Evolutionary conservation across 1,284 basidiomycete genomes (phyloP).

Genomic region (Caloboletus firmus): DNA sequence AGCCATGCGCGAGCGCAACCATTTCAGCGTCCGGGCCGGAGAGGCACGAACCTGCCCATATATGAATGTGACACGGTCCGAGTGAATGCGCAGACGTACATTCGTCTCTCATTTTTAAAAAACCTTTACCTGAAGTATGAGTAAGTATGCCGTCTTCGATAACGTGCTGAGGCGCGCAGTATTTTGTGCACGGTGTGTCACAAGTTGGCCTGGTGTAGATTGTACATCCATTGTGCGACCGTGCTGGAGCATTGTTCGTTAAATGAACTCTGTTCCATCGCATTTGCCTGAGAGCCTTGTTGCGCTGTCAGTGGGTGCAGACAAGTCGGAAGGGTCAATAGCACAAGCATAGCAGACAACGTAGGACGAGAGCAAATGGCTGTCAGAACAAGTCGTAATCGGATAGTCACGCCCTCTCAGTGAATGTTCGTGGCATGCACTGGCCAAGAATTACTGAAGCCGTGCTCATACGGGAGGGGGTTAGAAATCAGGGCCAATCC

Average conservation of each 20-base stretch:
- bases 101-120: too few species aligned
- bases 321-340: constrained; percentile 28
- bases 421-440: constrained; percentile 6
- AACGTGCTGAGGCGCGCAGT: too few species aligned
- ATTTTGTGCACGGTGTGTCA: too few species aligned
- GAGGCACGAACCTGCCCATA: too few species aligned
- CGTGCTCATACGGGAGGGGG: constrained; percentile 8
- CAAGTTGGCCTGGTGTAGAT: too few species aligned
- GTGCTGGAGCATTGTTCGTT: constrained; percentile 23
- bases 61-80: too few species aligned
- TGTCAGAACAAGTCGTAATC: not conserved
- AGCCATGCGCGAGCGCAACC: too few species aligned
- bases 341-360: constrained; percentile 27
- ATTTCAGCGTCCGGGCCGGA: too few species aligned
- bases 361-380: not conserved
- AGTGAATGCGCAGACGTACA: too few species aligned
- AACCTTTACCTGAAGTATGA: too few species aligned
- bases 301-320: constrained; percentile 10
- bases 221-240: constrained; percentile 1
- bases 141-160: too few species aligned
- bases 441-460: not conserved
- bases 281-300: constrained; percentile 8
- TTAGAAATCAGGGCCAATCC: constrained; percentile 8
- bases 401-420: not conserved
- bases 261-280: constrained; percentile 28